Percentiles rank a stretch among this genome's conserved stretches.
These are phyloP conservation scores for Syncephalastrum contaminatum DNA, from an alignment of 371 early-diverging fungal species.

Conservation along the genomic window DNA sequence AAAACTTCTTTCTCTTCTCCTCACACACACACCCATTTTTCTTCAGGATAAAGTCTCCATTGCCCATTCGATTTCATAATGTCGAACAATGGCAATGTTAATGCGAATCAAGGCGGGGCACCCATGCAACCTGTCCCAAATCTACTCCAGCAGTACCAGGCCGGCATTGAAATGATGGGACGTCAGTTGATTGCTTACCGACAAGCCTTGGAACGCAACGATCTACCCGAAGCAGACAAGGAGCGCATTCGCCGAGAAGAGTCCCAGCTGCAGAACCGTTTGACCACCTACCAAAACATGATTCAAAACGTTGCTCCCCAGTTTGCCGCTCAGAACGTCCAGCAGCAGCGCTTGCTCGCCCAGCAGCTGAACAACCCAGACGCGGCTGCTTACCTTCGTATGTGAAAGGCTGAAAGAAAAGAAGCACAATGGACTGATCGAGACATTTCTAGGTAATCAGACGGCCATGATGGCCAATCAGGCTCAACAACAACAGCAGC, in stretches of 20 bases:
- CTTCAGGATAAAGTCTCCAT: too few species aligned
- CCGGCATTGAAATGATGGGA: slow-evolving; percentile 27
- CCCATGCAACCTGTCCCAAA: too few species aligned
- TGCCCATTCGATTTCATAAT: too few species aligned
- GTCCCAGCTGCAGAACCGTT: slow-evolving; percentile 26
- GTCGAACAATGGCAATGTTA: too few species aligned
- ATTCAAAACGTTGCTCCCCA: slow-evolving; percentile 32
- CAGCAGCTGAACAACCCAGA: background rate
- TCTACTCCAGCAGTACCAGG: slow-evolving; percentile 31
- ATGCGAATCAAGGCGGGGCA: too few species aligned
- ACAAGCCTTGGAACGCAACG: slow-evolving; percentile 31
- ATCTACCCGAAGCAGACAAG: slow-evolving; percentile 33
- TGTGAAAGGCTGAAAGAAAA: background rate
- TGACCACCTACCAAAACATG: slow-evolving; percentile 29
- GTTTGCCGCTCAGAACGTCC: slow-evolving; percentile 24
- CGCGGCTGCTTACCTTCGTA: slow-evolving; percentile 1
- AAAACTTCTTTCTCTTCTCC: too few species aligned
- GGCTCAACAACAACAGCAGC: slow-evolving; percentile 14
- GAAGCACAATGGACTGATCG: background rate
- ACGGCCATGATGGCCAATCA: slow-evolving; percentile 5
- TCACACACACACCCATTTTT: too few species aligned
- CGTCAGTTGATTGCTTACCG: slow-evolving; percentile 27
- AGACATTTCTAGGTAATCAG: background rate
- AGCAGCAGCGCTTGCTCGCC: slow-evolving; percentile 13
- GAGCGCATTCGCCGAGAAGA: slow-evolving; percentile 28